Percentiles rank a stretch among this genome's conserved stretches.
These are phyloP conservation scores for Aspergillus conjunctus DNA, from an alignment of 495 filamentous ascomycete genomes.

Conservation along the genomic window DNA sequence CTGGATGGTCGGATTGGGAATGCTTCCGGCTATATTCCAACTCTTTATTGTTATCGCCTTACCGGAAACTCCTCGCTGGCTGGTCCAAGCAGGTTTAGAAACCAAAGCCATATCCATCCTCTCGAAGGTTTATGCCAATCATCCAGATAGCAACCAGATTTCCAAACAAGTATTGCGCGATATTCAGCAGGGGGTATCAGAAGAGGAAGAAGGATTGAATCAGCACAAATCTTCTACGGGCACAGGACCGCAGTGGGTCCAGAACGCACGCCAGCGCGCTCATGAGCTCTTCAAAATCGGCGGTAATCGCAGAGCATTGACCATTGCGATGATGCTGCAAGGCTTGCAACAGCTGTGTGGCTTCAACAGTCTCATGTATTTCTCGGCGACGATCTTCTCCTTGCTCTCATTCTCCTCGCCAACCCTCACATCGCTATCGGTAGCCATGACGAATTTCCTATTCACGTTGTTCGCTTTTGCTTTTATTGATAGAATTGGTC, in stretches of 20 bases:
- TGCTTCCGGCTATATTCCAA: slow-evolving; percentile 73
- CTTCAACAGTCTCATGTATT: slow-evolving; percentile 96
- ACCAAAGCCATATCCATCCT: slow-evolving; percentile 64
- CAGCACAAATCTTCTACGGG: slow-evolving; percentile 21
- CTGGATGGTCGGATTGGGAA: slow-evolving; percentile 88
- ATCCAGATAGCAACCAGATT: slow-evolving; percentile 44
- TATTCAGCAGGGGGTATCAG: slow-evolving; percentile 68
- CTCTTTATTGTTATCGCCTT: slow-evolving; percentile 63
- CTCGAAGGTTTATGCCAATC: slow-evolving; percentile 61
- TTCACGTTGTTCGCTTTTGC: slow-evolving; percentile 77
- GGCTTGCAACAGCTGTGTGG: slow-evolving; percentile 88
- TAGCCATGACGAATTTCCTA: slow-evolving; percentile 81
- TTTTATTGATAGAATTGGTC: slow-evolving; percentile 78
- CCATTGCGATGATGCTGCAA: slow-evolving; percentile 83
- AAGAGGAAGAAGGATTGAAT: slow-evolving; percentile 58
- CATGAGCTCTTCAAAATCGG: slow-evolving; percentile 58
- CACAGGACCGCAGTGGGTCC: slow-evolving; percentile 31
- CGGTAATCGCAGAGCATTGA: slow-evolving; percentile 75
- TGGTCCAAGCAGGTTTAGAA: slow-evolving; percentile 66
- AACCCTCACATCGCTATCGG: slow-evolving; percentile 76
- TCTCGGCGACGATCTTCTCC: slow-evolving; percentile 86
- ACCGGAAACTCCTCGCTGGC: slow-evolving; percentile 87
- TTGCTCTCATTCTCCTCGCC: slow-evolving; percentile 78
- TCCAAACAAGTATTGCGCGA: slow-evolving; percentile 60
- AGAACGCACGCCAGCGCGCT: slow-evolving; percentile 44